Percentiles rank a stretch among this genome's conserved stretches.
Evolutionary conservation across 176 grass and related monocot species (phyloP).

Genomic region (Themeda triandra): DNA sequence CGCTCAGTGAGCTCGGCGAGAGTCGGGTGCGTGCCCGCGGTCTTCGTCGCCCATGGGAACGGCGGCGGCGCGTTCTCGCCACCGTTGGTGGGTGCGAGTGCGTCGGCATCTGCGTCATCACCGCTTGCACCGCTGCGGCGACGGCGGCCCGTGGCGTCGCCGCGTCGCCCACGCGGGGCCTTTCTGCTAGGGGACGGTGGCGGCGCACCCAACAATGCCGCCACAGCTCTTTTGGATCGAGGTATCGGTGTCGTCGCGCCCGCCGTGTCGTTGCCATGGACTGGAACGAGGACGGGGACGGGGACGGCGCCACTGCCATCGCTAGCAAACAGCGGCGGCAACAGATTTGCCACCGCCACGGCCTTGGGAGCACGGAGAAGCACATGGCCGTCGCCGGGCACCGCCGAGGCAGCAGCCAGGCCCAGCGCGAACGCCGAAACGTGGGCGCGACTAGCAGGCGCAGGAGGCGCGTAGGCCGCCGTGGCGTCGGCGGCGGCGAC

Average conservation of each 20-base stretch:
- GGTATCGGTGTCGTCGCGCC: too few species aligned
- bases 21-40: constrained; percentile 2
- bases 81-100: background rate
- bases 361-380: too few species aligned
- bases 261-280: background rate
- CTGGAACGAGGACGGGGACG: too few species aligned
- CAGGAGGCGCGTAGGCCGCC: background rate
- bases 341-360: too few species aligned
- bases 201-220: too few species aligned
- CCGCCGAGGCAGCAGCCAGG: background rate
- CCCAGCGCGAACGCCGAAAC: background rate
- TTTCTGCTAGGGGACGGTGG: background rate
- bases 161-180: background rate
- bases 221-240: background rate
- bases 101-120: background rate
- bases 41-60: constrained; percentile 47
- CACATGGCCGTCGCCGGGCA: background rate
- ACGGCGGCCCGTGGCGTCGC: background rate
- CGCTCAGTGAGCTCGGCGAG: background rate
- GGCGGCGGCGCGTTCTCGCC: background rate
- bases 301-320: too few species aligned
- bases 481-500: too few species aligned
- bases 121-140: background rate
- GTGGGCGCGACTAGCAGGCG: background rate
- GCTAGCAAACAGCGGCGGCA: background rate